These are phyloP conservation scores for Martensiomyces pterosporus DNA, from an alignment of 192 early-diverging fungal genomes.

Conservation along the genomic window DNA sequence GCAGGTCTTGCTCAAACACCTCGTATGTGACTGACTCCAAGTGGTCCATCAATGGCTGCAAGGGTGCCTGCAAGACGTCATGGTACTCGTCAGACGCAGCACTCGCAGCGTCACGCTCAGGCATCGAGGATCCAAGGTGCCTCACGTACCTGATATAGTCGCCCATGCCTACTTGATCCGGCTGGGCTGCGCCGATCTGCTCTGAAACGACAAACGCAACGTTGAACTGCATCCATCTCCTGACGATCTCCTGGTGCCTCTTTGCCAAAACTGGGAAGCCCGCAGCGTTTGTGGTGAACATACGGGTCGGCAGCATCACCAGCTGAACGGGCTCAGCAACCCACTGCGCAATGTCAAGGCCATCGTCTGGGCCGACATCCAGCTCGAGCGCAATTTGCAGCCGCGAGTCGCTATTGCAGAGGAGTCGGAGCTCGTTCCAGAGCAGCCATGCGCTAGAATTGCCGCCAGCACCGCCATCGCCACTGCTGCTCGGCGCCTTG, in stretches of 20 bases:
- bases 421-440: constrained; percentile 76
- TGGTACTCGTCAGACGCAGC: constrained; percentile 70
- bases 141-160: constrained; percentile 66
- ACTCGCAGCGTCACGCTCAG: constrained; percentile 42
- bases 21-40: constrained; percentile 92
- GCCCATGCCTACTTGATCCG: neutral
- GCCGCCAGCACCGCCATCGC: too few relatives aligned
- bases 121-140: constrained; percentile 62
- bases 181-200: neutral
- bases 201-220: constrained; percentile 28
- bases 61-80: constrained; percentile 82
- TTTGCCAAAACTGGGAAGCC: constrained; percentile 88
- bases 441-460: constrained; percentile 58
- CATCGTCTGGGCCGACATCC: constrained; percentile 51
- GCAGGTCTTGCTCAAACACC: constrained; percentile 91
- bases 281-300: constrained; percentile 76
- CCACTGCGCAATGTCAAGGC: constrained; percentile 57
- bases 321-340: constrained; percentile 80
- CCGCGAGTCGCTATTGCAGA: constrained; percentile 66
- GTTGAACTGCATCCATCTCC: constrained; percentile 27
- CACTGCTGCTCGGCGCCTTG: too few relatives aligned
- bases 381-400: constrained; percentile 56
- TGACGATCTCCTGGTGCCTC: constrained; percentile 58
- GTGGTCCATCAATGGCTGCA: constrained; percentile 94
- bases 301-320: constrained; percentile 63